phyloP scores from a whole-genome alignment of 768 basidiomycete species.

The Hemileccinum rubropunctum region DNA sequence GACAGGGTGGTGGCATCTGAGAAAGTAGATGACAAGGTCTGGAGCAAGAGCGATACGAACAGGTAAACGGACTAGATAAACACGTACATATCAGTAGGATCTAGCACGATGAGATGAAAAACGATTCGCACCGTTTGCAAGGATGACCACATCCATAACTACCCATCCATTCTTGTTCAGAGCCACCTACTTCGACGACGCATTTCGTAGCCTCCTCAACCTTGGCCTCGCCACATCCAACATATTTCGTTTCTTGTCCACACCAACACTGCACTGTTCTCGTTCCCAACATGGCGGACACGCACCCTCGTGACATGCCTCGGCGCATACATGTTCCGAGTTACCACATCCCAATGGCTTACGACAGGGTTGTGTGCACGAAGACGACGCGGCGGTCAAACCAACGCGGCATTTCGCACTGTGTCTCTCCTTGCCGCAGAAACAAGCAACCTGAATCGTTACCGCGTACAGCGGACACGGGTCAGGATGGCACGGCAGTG shows the following conservation, averaged over 20 bases:
- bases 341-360: slow-evolving; percentile 62
- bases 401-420: slow-evolving; percentile 45
- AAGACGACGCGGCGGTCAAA: slow-evolving; percentile 29
- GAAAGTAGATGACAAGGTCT: slow-evolving; percentile 78
- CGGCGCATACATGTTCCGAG: slow-evolving; percentile 59
- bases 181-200: slow-evolving; percentile 30
- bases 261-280: slow-evolving; percentile 76
- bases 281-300: slow-evolving; percentile 63
- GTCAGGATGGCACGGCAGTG: slow-evolving; percentile 87
- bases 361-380: slow-evolving; percentile 39
- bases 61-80: slow-evolving; percentile 60
- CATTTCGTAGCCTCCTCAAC: slow-evolving; percentile 35
- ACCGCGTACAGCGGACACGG: slow-evolving; percentile 94
- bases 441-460: slow-evolving; percentile 72
- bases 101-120: neutral
- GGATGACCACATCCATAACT: slow-evolving; percentile 54
- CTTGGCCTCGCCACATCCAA: slow-evolving; percentile 67
- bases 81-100: neutral
- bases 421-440: slow-evolving; percentile 60
- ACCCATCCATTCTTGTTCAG: slow-evolving; percentile 61
- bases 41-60: slow-evolving; percentile 71
- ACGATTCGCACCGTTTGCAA: slow-evolving; percentile 55
- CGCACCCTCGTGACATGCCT: slow-evolving; percentile 71
- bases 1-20: slow-evolving; percentile 56
- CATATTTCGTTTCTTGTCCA: slow-evolving; percentile 57